Evolutionary conservation across 176 grass and related monocot genomes (phyloP), one percentile per base, ranked within the genome.

Genomic region (barley (Hordeum vulgare)): DNA sequence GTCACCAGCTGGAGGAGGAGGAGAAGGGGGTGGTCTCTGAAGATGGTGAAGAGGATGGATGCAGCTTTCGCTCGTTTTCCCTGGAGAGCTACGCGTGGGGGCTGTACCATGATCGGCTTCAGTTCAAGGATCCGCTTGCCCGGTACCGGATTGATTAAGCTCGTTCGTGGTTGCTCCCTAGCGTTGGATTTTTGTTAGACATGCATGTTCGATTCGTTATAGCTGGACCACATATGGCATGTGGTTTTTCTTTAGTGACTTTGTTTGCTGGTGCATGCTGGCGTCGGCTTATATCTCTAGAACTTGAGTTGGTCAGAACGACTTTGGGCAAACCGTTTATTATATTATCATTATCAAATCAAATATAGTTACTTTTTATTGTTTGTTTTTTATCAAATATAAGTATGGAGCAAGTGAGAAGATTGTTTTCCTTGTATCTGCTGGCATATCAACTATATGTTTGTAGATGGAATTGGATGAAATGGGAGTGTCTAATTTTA

Each of bases 1-100:
- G 18, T n/a, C 41, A 14, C 4, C n/a, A n/a, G n/a, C 21, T 42
- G 9, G 66, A 61, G 17, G 36, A 40, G 6, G 80, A 35, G 36
- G 68, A 80, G 39, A 26, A 8, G 4, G 26, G 71, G 12, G 57
- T 18, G 47, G 47, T 51, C 47, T 51, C 17, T 8, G 74, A 69
- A 45, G 58, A 31, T 13, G 49, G 6, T 0, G 80, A 83, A 1
- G 79, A 44, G 14, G 74, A 81, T 28, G 68, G 25, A 9, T 82
- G 67, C 71, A 91, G 15, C 67, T 94, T 89, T 79, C 81, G 39
- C 35, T 77, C 81, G 15, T 85, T 94, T 37, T 42, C 34, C 12
- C 74, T 94, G 29, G 84, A 94, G 73, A 87, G 89, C 56, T 91
- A 91, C 26, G 92, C 89, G 57, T 94, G 92, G 92, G 87, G 86